These are phyloP conservation scores for Flammula alnicola DNA, from an alignment of 1,284 basidiomycete genomes.

Conservation along the genomic window DNA sequence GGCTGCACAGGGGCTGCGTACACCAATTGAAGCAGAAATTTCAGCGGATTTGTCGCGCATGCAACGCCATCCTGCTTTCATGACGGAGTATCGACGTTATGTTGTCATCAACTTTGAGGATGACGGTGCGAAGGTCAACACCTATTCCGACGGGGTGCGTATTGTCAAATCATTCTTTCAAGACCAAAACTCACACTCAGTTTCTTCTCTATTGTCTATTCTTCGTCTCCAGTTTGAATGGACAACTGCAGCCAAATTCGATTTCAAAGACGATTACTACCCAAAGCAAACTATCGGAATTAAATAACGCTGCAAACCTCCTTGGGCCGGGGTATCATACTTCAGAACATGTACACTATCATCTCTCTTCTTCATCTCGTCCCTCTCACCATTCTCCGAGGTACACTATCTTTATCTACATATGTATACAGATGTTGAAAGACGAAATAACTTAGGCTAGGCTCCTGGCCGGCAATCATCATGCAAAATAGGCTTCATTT, in stretches of 20 bases:
- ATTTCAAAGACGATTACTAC: conserved; percentile 45
- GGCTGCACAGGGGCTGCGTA: conserved; percentile 37
- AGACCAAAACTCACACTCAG: no score
- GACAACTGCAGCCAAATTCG: conserved; percentile 37
- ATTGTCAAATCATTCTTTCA: no score
- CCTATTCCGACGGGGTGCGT: conserved; percentile 27
- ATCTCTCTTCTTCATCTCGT: no score
- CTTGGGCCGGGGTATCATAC: no score
- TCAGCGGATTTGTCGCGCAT: conserved; percentile 46
- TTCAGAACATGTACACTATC: no score
- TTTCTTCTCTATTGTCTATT: conserved; percentile 1
- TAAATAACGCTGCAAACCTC: no score
- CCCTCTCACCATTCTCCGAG: no score
- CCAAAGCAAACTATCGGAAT: conserved; percentile 37
- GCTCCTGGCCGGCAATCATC: no score
- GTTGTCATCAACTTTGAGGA: conserved; percentile 52
- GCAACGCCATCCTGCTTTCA: conserved; percentile 60
- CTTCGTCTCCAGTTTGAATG: conserved; percentile 40
- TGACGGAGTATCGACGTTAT: conserved; percentile 63
- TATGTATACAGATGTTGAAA: no score
- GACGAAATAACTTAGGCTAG: no score
- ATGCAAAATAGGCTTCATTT: conserved; percentile 12
- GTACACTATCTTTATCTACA: no score
- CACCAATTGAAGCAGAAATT: conserved; percentile 46
- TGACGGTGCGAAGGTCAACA: background rate